Base-by-base conservation (phyloP, 441 rosid genomes). In the Theobroma grandiflorum region DNA sequence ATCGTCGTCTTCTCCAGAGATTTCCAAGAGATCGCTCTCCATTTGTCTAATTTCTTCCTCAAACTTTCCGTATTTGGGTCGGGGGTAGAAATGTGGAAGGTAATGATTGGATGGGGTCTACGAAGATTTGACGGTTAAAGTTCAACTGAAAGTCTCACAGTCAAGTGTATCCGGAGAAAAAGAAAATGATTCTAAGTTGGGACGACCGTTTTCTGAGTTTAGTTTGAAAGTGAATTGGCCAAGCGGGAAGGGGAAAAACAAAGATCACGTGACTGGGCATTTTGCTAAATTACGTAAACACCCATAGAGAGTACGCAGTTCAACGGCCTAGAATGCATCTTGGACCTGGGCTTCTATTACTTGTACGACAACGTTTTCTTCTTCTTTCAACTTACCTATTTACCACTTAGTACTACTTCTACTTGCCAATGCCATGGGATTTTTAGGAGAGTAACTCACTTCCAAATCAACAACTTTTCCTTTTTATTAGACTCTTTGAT, bases 1-100 rank as follows among this genome's bases (percentile, higher is more conserved):
- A 81, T 90, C 90, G 75, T 88, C 92, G 79, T 95, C 98, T 82
- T 85, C 94, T 0, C 87, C 89, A 6, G 92, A 89, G 63, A 95
- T 88, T 87, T 95, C 97, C 38, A 90, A 80, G 38, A 88, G 90
- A 82, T 90, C 91, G 33, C 83, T 76, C 55, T 90, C 96, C 98
- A 91, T 90, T 77, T 69, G 33, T 63, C 26, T 22, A 45, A 31
- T 8, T 31, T 71, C 53, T 57, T 14, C 47, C 14, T 10, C 3
- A 9, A 10, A 20, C 1, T 38, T 38, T 15, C 22, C 26, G 57
- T 12, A 20, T 14, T 37, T 14, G n/a, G 38, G 40, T 2, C 6
- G 61, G 15, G 33, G 26, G 37, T 59, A 37, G 64, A 59, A 71
- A 71, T 50, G 61, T 50, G 61, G 15, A 50, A 15, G 9, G 52